phyloP scores from a whole-genome alignment of 495 filamentous ascomycete species.

The Immersiella caudata region DNA sequence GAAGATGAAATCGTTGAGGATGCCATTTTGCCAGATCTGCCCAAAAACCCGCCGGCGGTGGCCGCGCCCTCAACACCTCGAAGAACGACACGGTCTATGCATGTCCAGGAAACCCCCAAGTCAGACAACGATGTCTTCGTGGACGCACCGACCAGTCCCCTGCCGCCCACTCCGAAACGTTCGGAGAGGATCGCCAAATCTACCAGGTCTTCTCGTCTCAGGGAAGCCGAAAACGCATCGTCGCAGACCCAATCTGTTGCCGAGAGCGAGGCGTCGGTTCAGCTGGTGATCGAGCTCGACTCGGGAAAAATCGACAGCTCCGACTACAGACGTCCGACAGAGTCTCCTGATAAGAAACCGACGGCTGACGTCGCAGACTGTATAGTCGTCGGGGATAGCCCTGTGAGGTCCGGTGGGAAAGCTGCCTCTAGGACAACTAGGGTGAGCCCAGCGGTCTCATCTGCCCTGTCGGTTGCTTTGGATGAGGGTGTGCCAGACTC shows the following conservation, averaged over 20 bases:
- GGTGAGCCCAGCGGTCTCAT: conserved; percentile 17
- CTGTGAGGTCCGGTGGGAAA: conserved; percentile 13
- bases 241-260: conserved; percentile 38
- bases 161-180: conserved; percentile 27
- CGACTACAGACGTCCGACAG: conserved; percentile 24
- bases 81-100: conserved; percentile 17
- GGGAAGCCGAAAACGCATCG: background rate
- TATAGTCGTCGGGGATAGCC: conserved; percentile 34
- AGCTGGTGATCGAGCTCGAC: conserved; percentile 51
- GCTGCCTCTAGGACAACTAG: conserved; percentile 16
- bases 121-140: conserved; percentile 48
- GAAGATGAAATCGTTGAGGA: conserved; percentile 37
- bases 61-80: conserved; percentile 28
- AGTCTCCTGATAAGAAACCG: conserved; percentile 32
- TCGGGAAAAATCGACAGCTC: conserved; percentile 33
- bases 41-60: conserved; percentile 1
- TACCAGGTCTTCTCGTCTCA: background rate
- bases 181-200: conserved; percentile 6
- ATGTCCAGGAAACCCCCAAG: conserved; percentile 35
- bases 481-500: conserved; percentile 22
- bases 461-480: background rate
- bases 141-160: conserved; percentile 50
- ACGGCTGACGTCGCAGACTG: conserved; percentile 25
- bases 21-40: conserved; percentile 24
- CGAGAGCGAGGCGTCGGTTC: conserved; percentile 45